Percentiles rank a stretch among this genome's conserved stretches.
These are phyloP conservation scores for Sodiomyces alkalinus DNA, from an alignment of 2,329 filamentous ascomycete genomes.

Conservation along the genomic window DNA sequence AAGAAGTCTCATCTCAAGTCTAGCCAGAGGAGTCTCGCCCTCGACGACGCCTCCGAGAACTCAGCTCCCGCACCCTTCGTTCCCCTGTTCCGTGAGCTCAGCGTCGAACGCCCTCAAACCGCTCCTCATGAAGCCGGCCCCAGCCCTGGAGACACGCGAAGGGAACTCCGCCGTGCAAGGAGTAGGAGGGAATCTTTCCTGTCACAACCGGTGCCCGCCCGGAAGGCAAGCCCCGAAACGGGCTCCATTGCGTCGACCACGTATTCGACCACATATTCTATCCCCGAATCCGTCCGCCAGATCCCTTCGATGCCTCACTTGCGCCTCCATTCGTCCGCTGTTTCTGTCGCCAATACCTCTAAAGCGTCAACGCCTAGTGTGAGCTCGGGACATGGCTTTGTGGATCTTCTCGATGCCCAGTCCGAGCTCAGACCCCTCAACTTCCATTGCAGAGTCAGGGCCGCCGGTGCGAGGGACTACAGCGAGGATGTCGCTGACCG, in stretches of 20 bases:
- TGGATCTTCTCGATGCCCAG: constrained; percentile 44
- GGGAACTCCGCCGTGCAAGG: constrained; percentile 2
- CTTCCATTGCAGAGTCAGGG: constrained; percentile 32
- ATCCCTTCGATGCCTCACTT: constrained; percentile 1
- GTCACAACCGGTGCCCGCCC: constrained; percentile 7
- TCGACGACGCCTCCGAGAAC: constrained; percentile 9
- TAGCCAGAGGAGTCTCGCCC: constrained; percentile 11
- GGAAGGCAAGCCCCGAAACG: constrained; percentile 5
- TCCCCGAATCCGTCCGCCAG: constrained; percentile 2
- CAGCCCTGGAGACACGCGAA: too few relatives aligned
- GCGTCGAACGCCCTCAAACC: constrained; percentile 19
- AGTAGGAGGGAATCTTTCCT: constrained; percentile 7
- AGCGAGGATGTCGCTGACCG: constrained; percentile 52
- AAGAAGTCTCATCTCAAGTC: constrained; percentile 17
- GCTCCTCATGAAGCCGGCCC: constrained; percentile 13
- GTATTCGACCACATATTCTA: constrained; percentile 1
- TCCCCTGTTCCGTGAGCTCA: constrained; percentile 14
- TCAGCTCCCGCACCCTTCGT: constrained; percentile 15
- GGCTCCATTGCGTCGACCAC: constrained; percentile 3
- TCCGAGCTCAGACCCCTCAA: constrained; percentile 32
- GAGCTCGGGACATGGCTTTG: constrained; percentile 16
- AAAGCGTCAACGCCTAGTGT: constrained; percentile 18
- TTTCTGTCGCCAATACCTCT: constrained; percentile 12
- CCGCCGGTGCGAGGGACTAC: constrained; percentile 36
- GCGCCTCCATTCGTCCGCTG: constrained; percentile 7